Evolutionary conservation across 2,329 filamentous ascomycete species (phyloP).

Genomic region (Teratosphaeria nubilosa): DNA sequence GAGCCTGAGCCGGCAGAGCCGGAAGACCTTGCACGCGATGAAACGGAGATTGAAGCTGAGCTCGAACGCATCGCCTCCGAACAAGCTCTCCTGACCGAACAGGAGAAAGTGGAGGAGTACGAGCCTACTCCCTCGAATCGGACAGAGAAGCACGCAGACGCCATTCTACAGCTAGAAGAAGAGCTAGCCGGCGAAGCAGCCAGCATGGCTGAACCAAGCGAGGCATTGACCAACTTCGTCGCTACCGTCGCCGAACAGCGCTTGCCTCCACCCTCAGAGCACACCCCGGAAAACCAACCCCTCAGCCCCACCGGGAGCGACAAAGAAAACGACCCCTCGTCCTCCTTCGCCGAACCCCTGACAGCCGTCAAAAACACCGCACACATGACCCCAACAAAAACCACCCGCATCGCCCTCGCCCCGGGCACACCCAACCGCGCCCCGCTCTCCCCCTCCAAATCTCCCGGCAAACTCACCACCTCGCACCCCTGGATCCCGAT

Average conservation of each 20-base stretch:
- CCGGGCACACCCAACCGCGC: slow-evolving; percentile 28
- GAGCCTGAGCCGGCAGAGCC: slow-evolving; percentile 8
- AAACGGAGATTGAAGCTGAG: slow-evolving; percentile 24
- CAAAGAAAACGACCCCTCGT: slow-evolving; percentile 28
- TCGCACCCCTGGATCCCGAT: slow-evolving; percentile 58
- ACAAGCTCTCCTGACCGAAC: slow-evolving; percentile 17
- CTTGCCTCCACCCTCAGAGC: neutral
- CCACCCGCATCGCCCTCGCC: slow-evolving; percentile 32
- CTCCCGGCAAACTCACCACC: slow-evolving; percentile 38
- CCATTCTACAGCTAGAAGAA: slow-evolving; percentile 12
- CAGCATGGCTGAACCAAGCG: slow-evolving; percentile 2
- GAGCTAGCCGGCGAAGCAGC: slow-evolving; percentile 12
- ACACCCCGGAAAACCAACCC: slow-evolving; percentile 1
- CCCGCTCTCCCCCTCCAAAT: slow-evolving; percentile 19
- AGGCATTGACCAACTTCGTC: slow-evolving; percentile 5
- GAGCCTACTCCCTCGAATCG: slow-evolving; percentile 23
- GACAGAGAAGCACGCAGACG: slow-evolving; percentile 8
- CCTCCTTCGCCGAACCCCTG: slow-evolving; percentile 18
- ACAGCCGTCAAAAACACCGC: slow-evolving; percentile 19
- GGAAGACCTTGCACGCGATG: slow-evolving; percentile 15
- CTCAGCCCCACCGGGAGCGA: slow-evolving; percentile 27
- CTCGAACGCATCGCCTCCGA: slow-evolving; percentile 21
- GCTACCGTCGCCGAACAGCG: slow-evolving; percentile 3
- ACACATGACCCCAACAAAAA: slow-evolving; percentile 22
- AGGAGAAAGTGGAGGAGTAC: slow-evolving; percentile 26